These are phyloP conservation scores for Thuja plicata DNA, from an alignment of 83 land plant genomes.

Conservation along the genomic window DNA sequence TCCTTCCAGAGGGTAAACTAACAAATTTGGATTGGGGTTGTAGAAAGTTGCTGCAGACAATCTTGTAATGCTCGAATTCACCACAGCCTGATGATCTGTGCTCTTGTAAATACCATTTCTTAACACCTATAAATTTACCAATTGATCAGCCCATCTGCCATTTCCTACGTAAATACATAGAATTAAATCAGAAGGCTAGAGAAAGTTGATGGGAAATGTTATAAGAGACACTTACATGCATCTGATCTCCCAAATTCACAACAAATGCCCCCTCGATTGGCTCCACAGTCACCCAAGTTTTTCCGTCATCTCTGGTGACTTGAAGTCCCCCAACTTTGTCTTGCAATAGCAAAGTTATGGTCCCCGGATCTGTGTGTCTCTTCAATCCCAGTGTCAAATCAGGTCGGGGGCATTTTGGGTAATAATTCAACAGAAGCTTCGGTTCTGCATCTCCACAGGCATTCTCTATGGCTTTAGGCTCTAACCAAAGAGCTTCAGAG, in stretches of 20 bases:
- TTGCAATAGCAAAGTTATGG: not conserved
- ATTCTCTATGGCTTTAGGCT: not conserved
- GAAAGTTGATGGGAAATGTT: not conserved
- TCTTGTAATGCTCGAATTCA: slow-evolving; percentile 1
- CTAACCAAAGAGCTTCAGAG: not conserved
- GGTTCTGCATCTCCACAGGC: not conserved
- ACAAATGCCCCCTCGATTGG: slow-evolving; percentile 59
- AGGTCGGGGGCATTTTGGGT: not conserved
- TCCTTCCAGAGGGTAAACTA: not conserved
- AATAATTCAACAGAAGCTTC: not conserved
- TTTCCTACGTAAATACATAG: no score
- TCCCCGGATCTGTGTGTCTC: not conserved
- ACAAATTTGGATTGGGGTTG: not conserved
- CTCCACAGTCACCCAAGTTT: slow-evolving; percentile 58
- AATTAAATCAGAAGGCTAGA: no score
- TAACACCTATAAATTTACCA: not conserved
- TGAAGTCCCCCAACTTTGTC: not conserved
- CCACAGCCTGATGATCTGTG: slow-evolving; percentile 70
- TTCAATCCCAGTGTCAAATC: slow-evolving; percentile 2
- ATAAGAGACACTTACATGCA: slow-evolving; percentile 29
- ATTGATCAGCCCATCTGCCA: no score
- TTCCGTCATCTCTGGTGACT: not conserved
- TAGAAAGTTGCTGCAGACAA: not conserved
- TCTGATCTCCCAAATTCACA: slow-evolving; percentile 67
- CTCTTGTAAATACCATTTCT: slow-evolving; percentile 74